Conservation (phyloP, 169 alveolate species). For the Plasmodium berghei region DNA sequence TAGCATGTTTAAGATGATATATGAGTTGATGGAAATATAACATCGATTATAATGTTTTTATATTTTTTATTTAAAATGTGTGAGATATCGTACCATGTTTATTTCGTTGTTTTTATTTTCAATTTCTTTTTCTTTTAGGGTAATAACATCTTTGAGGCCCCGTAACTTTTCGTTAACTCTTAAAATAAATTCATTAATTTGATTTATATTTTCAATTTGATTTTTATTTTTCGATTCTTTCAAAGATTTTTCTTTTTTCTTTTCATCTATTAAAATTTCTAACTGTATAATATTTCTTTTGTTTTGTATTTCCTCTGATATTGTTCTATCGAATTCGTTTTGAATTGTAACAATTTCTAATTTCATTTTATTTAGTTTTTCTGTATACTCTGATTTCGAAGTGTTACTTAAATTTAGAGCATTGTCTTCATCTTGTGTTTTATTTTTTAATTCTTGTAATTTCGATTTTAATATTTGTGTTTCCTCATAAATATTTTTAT, state of each 20-base stretch:
- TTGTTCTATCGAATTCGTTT: slow-evolving; percentile 47
- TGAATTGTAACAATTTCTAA: slow-evolving; percentile 58
- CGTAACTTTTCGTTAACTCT: slow-evolving; percentile 59
- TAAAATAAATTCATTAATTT: slow-evolving; percentile 62
- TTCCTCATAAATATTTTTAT: slow-evolving; percentile 70
- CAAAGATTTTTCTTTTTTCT: slow-evolving; percentile 58
- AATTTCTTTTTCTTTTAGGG: slow-evolving; percentile 47
- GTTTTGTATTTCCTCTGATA: slow-evolving; percentile 72
- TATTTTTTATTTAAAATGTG: too few species aligned
- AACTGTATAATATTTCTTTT: slow-evolving; percentile 62
- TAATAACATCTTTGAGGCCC: slow-evolving; percentile 36
- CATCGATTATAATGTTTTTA: too few species aligned
- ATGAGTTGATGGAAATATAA: too few species aligned
- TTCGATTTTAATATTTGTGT: slow-evolving; percentile 63
- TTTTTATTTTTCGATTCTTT: slow-evolving; percentile 60
- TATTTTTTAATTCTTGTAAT: slow-evolving; percentile 69
- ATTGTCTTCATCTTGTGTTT: slow-evolving; percentile 75
- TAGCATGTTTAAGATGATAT: too few species aligned
- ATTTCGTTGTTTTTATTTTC: slow-evolving; percentile 65
- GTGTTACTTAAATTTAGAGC: slow-evolving; percentile 31
- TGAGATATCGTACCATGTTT: slow-evolving; percentile 25
- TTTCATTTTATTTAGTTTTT: slow-evolving; percentile 65
- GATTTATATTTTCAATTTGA: slow-evolving; percentile 67
- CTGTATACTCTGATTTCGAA: slow-evolving; percentile 53
- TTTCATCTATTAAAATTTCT: slow-evolving; percentile 69